Evolutionary conservation across 176 grass and related monocot species (phyloP).

Genomic region (Musa beccarii): DNA sequence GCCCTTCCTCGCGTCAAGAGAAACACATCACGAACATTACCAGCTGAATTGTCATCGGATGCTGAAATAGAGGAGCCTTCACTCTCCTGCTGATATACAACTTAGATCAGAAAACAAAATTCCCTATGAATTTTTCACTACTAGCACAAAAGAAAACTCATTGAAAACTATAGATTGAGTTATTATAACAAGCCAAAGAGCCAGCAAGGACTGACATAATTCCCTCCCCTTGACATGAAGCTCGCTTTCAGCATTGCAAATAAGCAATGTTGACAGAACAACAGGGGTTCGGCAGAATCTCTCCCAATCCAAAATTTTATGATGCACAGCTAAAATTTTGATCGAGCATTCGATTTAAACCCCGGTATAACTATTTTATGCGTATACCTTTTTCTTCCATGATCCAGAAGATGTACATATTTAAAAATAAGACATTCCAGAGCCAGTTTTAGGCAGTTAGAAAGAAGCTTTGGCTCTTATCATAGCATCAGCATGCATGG

Average conservation of each 20-base stretch:
- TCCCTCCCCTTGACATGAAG: neutral
- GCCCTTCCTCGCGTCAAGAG: conserved; percentile 66
- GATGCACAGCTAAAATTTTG: neutral
- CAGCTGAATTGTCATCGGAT: conserved; percentile 14
- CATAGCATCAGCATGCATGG: no score
- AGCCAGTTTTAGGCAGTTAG: neutral
- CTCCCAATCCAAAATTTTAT: neutral
- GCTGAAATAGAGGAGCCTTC: conserved; percentile 22
- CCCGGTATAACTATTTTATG: neutral
- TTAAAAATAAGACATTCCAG: neutral
- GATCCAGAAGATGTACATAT: neutral
- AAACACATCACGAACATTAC: conserved; percentile 27
- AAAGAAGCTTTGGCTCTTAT: no score
- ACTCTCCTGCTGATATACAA: conserved; percentile 38
- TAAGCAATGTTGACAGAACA: neutral
- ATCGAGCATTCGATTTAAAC: neutral
- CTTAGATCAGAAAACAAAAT: neutral
- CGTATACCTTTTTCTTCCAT: neutral
- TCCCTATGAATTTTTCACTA: neutral
- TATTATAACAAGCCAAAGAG: neutral
- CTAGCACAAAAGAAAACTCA: neutral
- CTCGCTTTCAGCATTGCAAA: neutral
- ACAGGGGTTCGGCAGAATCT: neutral
- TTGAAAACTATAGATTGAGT: neutral
- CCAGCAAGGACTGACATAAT: neutral